Base-by-base conservation (phyloP, 495 filamentous ascomycete genomes). In the Thermochaetoides thermophila region DNA sequence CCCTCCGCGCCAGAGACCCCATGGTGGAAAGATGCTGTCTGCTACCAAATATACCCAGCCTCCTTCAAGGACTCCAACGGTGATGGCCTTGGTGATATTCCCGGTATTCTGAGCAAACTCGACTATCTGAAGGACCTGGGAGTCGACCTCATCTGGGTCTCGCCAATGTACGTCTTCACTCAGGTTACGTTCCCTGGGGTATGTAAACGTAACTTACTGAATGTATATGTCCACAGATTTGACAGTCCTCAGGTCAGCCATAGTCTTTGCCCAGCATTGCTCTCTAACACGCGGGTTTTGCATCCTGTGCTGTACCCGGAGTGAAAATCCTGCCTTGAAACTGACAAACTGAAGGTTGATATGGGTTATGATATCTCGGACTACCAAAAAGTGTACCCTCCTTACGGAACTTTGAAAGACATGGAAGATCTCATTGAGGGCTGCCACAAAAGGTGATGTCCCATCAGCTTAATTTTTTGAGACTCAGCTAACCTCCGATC, bases 21-120 rank as follows among this genome's bases (percentile, higher is more conserved):
- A 1, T 54, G 53, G 53, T 64, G 59, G 59, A 64, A 61, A 38
- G 51, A 62, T 31, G 49, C 45, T 5, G 43, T 49, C 7, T 69
- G 78, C 18, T 82, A 82, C 39, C 77, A 82, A 44, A 74, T 82
- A 45, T 82, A 76, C 59, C 77, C 76, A 3, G 66, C 74, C 3
- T 73, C 66, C 3, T 81, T 68, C 58, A 71, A 73, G 25, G 77
- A 82, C 46, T 73, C 70, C 18, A 78, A 79, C 43, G 61, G 66
- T 37, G 74, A 78, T 42, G 77, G 77, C 3, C 53, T 75, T 15
- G 77, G 77, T 9, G 76, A 81, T 41, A 69, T 82, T 27, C 70
- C 60, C 0, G 77, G 77, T 7, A 78, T 82, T 30, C 66, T 74
- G 22, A 72, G 69, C 30, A 69, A 76, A 49, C 47, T 82, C 5